Evolutionary conservation across 1,284 basidiomycete genomes (phyloP).

Genomic region (Sanghuangporus sanghuang): DNA sequence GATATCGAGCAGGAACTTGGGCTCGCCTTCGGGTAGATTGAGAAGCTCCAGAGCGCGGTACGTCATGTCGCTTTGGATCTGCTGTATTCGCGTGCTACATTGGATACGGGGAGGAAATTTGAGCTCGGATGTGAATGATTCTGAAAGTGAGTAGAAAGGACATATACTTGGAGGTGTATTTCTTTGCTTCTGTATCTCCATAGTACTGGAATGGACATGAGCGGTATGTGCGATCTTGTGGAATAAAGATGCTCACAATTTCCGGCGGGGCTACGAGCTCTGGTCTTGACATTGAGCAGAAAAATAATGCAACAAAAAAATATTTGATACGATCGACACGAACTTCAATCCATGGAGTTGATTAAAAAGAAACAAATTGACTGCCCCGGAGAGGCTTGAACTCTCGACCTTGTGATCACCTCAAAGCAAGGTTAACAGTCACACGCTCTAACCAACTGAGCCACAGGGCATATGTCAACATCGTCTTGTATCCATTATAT

Average conservation of each 20-base stretch:
- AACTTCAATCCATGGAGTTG: no score
- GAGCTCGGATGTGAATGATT: not conserved
- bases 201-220: constrained; percentile 68
- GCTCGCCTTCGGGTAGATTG: constrained; percentile 67
- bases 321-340: not conserved
- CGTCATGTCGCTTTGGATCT: constrained; percentile 98
- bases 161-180: constrained; percentile 95
- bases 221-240: constrained; percentile 12
- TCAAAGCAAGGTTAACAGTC: constrained; percentile 2
- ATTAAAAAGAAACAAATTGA: no score
- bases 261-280: constrained; percentile 96
- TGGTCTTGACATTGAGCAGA: constrained; percentile 79
- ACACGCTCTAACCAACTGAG: constrained; percentile 17
- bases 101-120: not conserved
- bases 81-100: constrained; percentile 86
- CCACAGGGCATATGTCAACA: no score
- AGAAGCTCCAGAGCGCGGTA: constrained; percentile 92
- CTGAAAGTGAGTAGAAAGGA: constrained; percentile 11
- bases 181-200: constrained; percentile 91
- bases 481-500: no score
- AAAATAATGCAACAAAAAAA: not conserved
- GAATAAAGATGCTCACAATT: constrained; percentile 59
- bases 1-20: constrained; percentile 89
- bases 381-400: constrained; percentile 16
- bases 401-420: constrained; percentile 13